These are phyloP conservation scores for Dentipellis sp. DNA, from an alignment of 768 basidiomycete species.

Conservation along the genomic window DNA sequence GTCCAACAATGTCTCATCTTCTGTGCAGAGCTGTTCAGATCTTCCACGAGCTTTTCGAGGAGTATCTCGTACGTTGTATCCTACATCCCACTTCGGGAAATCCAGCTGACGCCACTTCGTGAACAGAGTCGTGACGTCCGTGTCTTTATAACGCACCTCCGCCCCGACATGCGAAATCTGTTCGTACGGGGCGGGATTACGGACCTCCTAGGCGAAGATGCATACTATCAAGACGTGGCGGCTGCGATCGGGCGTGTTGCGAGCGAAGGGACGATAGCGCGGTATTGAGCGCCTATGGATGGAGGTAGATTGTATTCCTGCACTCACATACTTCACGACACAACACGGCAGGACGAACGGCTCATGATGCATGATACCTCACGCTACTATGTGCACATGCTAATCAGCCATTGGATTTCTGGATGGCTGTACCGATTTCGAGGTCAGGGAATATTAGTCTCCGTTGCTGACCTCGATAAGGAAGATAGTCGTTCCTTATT, in stretches of 20 bases:
- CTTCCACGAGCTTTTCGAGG: constrained; percentile 67
- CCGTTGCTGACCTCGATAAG: too few species aligned
- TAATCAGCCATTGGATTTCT: too few species aligned
- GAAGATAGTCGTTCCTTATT: too few species aligned
- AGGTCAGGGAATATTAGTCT: too few species aligned
- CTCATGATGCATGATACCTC: background rate
- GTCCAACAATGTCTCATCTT: constrained; percentile 4
- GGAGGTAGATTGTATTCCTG: background rate
- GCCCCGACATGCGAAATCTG: constrained; percentile 23
- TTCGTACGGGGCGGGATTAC: constrained; percentile 39
- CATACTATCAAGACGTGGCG: constrained; percentile 34
- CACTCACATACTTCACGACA: background rate
- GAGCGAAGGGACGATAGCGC: constrained; percentile 1
- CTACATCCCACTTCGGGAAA: background rate
- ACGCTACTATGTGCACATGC: too few species aligned
- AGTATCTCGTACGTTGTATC: constrained; percentile 49
- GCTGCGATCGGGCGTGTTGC: constrained; percentile 33
- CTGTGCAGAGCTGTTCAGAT: constrained; percentile 67
- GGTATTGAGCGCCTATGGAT: background rate
- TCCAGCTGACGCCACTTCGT: background rate
- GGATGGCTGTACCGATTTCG: too few species aligned
- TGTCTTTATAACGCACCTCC: constrained; percentile 39
- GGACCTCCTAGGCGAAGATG: constrained; percentile 31
- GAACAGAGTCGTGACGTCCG: constrained; percentile 34
- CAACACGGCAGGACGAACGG: background rate